These are phyloP conservation scores for Domatiomyces catenatus DNA, from an alignment of 2,329 filamentous ascomycete genomes.

Conservation along the genomic window DNA sequence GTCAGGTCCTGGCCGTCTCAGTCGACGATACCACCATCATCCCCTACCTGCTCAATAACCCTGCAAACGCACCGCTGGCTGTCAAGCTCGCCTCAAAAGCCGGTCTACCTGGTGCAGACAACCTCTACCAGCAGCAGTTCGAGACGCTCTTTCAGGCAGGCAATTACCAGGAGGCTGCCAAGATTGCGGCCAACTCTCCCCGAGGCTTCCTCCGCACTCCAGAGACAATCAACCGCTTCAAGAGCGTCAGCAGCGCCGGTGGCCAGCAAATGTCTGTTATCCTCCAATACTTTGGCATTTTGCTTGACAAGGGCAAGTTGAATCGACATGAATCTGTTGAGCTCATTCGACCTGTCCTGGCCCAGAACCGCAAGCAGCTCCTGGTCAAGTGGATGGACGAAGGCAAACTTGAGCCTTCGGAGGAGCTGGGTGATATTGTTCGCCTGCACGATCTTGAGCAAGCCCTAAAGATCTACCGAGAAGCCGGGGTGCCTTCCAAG, in stretches of 20 bases:
- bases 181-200: slow-evolving; percentile 91
- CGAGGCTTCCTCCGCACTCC: slow-evolving; percentile 86
- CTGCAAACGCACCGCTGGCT: slow-evolving; percentile 80
- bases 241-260: slow-evolving; percentile 54
- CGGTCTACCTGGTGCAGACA: slow-evolving; percentile 83
- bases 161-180: slow-evolving; percentile 77
- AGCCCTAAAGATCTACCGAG: slow-evolving; percentile 76
- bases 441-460: slow-evolving; percentile 77
- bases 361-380: slow-evolving; percentile 86
- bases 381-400: slow-evolving; percentile 97
- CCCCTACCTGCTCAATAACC: slow-evolving; percentile 89
- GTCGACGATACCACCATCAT: slow-evolving; percentile 86
- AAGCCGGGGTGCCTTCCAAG: slow-evolving; percentile 82
- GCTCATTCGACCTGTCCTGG: slow-evolving; percentile 77
- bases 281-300: slow-evolving; percentile 92
- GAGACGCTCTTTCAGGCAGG: slow-evolving; percentile 68
- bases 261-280: slow-evolving; percentile 72
- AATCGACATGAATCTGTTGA: slow-evolving; percentile 92
- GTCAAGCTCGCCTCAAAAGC: slow-evolving; percentile 93
- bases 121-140: slow-evolving; percentile 83
- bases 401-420: slow-evolving; percentile 88
- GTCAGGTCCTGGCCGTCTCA: slow-evolving; percentile 85
- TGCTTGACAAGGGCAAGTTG: slow-evolving; percentile 83
- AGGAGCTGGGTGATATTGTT: slow-evolving; percentile 89
- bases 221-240: slow-evolving; percentile 93